Evolutionary conservation across 192 early-diverging fungal species (phyloP).

Genomic region (Coemansia sp.): DNA sequence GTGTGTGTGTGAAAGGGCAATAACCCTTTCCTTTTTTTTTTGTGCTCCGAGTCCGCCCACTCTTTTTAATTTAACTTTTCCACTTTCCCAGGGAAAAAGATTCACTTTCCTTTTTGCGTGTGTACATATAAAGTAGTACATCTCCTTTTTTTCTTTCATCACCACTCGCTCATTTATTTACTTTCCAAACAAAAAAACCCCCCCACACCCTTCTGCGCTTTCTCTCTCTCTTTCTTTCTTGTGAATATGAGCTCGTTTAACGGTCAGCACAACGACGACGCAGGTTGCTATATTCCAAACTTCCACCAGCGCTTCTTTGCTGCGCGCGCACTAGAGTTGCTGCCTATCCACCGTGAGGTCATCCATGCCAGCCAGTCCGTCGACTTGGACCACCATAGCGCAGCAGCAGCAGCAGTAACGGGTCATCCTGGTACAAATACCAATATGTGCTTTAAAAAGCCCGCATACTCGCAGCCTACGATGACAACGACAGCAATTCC

Average conservation of each 20-base stretch:
- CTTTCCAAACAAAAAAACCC: no score
- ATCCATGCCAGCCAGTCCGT: constrained; percentile 2
- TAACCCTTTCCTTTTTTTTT: no score
- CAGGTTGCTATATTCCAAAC: not conserved
- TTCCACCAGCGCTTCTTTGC: constrained; percentile 29
- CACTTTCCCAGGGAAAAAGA: no score
- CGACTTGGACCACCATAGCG: not conserved
- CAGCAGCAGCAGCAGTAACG: not conserved
- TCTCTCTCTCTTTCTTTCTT: not conserved
- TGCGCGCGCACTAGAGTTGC: constrained; percentile 12
- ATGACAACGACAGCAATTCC: no score
- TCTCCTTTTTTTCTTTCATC: no score
- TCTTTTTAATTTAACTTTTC: constrained; percentile 1
- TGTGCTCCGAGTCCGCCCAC: not conserved
- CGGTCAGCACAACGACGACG: constrained; percentile 1
- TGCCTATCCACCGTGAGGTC: constrained; percentile 29
- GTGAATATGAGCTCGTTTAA: not conserved
- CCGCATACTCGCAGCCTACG: constrained; percentile 9
- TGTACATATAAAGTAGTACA: not conserved
- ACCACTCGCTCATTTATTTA: no score
- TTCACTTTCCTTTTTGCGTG: not conserved
- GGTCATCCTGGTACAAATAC: no score
- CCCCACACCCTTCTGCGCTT: not conserved
- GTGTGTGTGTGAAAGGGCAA: not conserved
- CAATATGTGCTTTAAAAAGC: not conserved